Evolutionary conservation across 2,329 filamentous ascomycete genomes (phyloP).

Genomic region (Fusarium solani-melongenae): DNA sequence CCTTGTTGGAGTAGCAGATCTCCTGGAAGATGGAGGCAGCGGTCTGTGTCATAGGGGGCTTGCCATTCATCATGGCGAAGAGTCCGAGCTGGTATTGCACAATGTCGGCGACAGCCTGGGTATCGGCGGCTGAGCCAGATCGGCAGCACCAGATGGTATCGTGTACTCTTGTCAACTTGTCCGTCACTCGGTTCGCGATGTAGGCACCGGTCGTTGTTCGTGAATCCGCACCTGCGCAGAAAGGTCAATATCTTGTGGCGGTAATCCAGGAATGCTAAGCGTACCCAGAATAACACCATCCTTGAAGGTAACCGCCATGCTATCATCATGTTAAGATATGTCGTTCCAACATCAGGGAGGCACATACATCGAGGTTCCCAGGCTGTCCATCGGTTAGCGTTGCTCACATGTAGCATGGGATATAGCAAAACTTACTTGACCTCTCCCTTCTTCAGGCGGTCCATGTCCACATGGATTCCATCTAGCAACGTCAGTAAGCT

Average conservation of each 20-base stretch:
- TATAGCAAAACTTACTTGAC: conserved; percentile 80
- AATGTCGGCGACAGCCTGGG: conserved; percentile 97
- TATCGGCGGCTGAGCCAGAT: conserved; percentile 96
- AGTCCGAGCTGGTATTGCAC: conserved; percentile 96
- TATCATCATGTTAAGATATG: conserved; percentile 53
- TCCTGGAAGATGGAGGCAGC: conserved; percentile 97
- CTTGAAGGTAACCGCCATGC: conserved; percentile 99
- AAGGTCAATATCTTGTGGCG: conserved; percentile 21
- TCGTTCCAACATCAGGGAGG: conserved; percentile 34
- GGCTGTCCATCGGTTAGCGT: conserved; percentile 63
- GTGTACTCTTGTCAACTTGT: conserved; percentile 98
- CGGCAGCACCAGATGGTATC: conserved; percentile 99
- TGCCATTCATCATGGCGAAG: conserved; percentile 90
- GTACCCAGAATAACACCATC: conserved; percentile 92
- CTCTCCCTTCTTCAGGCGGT: conserved; percentile 97
- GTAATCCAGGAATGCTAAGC: conserved; percentile 30
- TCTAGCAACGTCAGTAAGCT: conserved; percentile 65
- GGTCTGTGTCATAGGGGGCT: conserved; percentile 92
- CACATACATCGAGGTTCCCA: conserved; percentile 95
- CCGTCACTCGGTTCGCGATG: conserved; percentile 98
- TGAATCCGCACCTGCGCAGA: conserved; percentile 81
- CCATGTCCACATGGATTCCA: conserved; percentile 99
- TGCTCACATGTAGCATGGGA: neutral
- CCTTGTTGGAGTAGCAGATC: conserved; percentile 98
- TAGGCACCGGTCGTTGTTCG: conserved; percentile 97